Evolutionary conservation across 352 stramenopile genomes (phyloP).

Genomic region (Chrysophaeum taylorii): DNA sequence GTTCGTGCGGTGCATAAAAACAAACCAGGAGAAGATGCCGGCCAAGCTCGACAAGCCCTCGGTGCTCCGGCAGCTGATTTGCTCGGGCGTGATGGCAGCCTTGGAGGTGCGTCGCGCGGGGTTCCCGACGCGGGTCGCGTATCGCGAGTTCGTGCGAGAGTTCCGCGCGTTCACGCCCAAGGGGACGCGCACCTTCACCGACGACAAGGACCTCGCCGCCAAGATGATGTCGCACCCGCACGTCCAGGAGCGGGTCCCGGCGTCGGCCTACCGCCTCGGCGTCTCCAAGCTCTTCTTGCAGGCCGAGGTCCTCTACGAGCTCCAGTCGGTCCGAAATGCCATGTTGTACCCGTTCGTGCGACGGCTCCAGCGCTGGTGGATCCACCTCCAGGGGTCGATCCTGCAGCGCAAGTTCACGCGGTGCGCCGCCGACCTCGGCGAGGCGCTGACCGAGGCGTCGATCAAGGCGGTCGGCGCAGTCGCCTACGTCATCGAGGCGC

Average conservation of each 20-base stretch:
- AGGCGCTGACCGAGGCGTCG: not conserved
- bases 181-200: no score
- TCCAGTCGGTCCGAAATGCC: slow-evolving; percentile 19
- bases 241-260: slow-evolving; percentile 6
- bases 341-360: slow-evolving; percentile 26
- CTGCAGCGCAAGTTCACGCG: slow-evolving; percentile 24
- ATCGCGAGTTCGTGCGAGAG: slow-evolving; percentile 31
- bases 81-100: slow-evolving; percentile 34
- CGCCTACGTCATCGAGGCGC: not conserved
- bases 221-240: slow-evolving; percentile 21
- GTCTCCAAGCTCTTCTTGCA: slow-evolving; percentile 28
- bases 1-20: slow-evolving; percentile 39
- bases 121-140: slow-evolving; percentile 32
- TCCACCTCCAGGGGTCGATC: slow-evolving; percentile 21
- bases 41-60: slow-evolving; percentile 29
- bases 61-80: slow-evolving; percentile 33
- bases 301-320: slow-evolving; percentile 22
- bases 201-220: slow-evolving; percentile 14
- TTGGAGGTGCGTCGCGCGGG: slow-evolving; percentile 33
- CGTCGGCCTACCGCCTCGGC: slow-evolving; percentile 22
- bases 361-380: slow-evolving; percentile 28
- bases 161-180: slow-evolving; percentile 28
- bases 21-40: slow-evolving; percentile 30
- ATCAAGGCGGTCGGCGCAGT: slow-evolving; percentile 3
- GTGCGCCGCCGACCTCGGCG: not conserved